Conservation (phyloP, 2,329 filamentous ascomycete species). For the Ophiostoma ips region DNA sequence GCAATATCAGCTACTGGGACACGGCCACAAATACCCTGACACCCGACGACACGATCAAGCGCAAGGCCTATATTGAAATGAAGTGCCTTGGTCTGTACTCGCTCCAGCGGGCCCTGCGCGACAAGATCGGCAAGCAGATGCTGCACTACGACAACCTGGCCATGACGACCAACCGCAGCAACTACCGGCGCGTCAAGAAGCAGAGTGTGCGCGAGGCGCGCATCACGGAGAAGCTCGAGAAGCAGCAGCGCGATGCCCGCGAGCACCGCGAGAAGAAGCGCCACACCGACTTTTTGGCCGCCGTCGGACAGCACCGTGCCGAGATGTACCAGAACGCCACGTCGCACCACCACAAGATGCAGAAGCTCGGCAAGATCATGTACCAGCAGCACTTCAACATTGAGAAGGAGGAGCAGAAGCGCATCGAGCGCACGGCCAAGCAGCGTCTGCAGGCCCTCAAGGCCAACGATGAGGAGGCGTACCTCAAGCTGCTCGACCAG, state of each 20-base stretch:
- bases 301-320: slow-evolving; percentile 67
- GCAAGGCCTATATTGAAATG: slow-evolving; percentile 87
- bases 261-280: slow-evolving; percentile 97
- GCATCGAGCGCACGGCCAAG: slow-evolving; percentile 93
- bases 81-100: slow-evolving; percentile 80
- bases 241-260: slow-evolving; percentile 91
- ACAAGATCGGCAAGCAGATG: slow-evolving; percentile 82
- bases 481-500: slow-evolving; percentile 92
- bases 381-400: slow-evolving; percentile 83
- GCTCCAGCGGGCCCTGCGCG: slow-evolving; percentile 75
- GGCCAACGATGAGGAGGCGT: slow-evolving; percentile 98
- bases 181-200: slow-evolving; percentile 93
- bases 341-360: slow-evolving; percentile 57
- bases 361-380: slow-evolving; percentile 86
- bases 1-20: slow-evolving; percentile 81
- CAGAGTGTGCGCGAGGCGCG: slow-evolving; percentile 88
- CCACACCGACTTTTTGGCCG: slow-evolving; percentile 79
- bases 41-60: slow-evolving; percentile 69
- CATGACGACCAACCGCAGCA: slow-evolving; percentile 87
- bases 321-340: slow-evolving; percentile 59
- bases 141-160: slow-evolving; percentile 90
- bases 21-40: slow-evolving; percentile 52
- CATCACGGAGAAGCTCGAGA: slow-evolving; percentile 97
- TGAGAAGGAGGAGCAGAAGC: slow-evolving; percentile 98
- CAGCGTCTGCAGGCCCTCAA: slow-evolving; percentile 98